Percentiles rank a stretch among this genome's conserved stretches.
These are phyloP conservation scores for Aspergillaceae sp. DNA, from an alignment of 2,329 filamentous ascomycete genomes.

Conservation along the genomic window DNA sequence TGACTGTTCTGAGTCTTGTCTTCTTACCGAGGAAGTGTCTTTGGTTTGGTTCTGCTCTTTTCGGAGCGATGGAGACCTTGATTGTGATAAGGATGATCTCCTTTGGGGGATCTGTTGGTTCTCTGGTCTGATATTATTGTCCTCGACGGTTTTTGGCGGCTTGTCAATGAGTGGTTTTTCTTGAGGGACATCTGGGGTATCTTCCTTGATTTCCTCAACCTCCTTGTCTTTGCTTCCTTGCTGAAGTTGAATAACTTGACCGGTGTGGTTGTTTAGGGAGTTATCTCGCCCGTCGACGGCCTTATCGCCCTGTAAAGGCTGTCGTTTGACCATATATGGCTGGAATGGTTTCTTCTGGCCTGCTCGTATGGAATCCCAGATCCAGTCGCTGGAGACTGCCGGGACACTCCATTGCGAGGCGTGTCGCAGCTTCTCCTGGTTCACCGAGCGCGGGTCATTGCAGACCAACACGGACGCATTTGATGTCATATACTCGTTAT, in stretches of 20 bases:
- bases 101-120: slow-evolving; percentile 10
- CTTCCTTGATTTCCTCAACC: not conserved
- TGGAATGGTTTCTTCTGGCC: slow-evolving; percentile 42
- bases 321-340: slow-evolving; percentile 34
- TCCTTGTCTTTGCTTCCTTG: not conserved
- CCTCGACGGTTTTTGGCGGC: slow-evolving; percentile 8
- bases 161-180: slow-evolving; percentile 1
- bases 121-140: slow-evolving; percentile 11
- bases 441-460: slow-evolving; percentile 44
- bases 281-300: slow-evolving; percentile 12
- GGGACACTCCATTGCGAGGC: slow-evolving; percentile 68
- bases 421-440: slow-evolving; percentile 67
- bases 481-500: slow-evolving; percentile 66
- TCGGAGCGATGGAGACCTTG: slow-evolving; percentile 16
- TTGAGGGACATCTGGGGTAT: not conserved
- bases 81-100: slow-evolving; percentile 11
- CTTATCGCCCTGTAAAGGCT: slow-evolving; percentile 14
- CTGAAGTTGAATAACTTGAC: not conserved
- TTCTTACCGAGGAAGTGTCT: slow-evolving; percentile 9
- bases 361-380: slow-evolving; percentile 66
- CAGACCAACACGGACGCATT: slow-evolving; percentile 72
- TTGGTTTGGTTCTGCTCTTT: slow-evolving; percentile 5
- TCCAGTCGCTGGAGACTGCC: slow-evolving; percentile 72
- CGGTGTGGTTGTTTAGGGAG: slow-evolving; percentile 6
- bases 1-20: slow-evolving; percentile 9